Evolutionary conservation across 805 yeast genomes (phyloP).

Genomic region (Saccharomyces jurei): DNA sequence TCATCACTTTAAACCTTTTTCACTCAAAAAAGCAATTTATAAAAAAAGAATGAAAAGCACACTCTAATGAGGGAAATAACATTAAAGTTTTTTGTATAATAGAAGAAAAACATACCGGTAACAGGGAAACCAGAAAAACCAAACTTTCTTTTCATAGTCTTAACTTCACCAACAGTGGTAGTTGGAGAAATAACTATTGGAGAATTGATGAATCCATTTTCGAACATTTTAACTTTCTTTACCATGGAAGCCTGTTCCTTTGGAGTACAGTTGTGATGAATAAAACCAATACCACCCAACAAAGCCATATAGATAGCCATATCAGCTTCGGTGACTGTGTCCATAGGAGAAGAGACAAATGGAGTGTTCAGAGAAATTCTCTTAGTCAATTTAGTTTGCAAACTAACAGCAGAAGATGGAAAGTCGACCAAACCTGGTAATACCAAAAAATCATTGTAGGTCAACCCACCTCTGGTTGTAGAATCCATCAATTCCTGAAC

Average conservation of each 20-base stretch:
- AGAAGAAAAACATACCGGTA: slow-evolving; percentile 73
- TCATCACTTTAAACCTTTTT: slow-evolving; percentile 41
- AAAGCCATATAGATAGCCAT: slow-evolving; percentile 99
- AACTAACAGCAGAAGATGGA: slow-evolving; percentile 66
- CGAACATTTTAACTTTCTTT: slow-evolving; percentile 89
- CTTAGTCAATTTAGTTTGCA: slow-evolving; percentile 86
- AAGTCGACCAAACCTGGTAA: slow-evolving; percentile 92
- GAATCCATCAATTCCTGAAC: slow-evolving; percentile 85
- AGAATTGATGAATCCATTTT: slow-evolving; percentile 93
- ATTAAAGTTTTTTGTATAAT: not conserved
- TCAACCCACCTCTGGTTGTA: slow-evolving; percentile 83
- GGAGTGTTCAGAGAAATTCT: slow-evolving; percentile 88
- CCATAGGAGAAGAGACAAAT: slow-evolving; percentile 98
- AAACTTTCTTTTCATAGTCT: slow-evolving; percentile 53
- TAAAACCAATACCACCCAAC: slow-evolving; percentile 96
- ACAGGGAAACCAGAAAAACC: slow-evolving; percentile 99
- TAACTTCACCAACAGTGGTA: slow-evolving; percentile 74
- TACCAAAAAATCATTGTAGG: slow-evolving; percentile 92
- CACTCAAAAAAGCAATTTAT: not conserved
- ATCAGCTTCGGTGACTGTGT: slow-evolving; percentile 92
- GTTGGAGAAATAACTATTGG: slow-evolving; percentile 80
- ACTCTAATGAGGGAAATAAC: not conserved
- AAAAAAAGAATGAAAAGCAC: not conserved
- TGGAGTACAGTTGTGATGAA: slow-evolving; percentile 93
- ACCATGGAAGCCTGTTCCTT: slow-evolving; percentile 99